These are phyloP conservation scores for Mycena chlorophos DNA, from an alignment of 768 basidiomycete genomes.

Conservation along the genomic window DNA sequence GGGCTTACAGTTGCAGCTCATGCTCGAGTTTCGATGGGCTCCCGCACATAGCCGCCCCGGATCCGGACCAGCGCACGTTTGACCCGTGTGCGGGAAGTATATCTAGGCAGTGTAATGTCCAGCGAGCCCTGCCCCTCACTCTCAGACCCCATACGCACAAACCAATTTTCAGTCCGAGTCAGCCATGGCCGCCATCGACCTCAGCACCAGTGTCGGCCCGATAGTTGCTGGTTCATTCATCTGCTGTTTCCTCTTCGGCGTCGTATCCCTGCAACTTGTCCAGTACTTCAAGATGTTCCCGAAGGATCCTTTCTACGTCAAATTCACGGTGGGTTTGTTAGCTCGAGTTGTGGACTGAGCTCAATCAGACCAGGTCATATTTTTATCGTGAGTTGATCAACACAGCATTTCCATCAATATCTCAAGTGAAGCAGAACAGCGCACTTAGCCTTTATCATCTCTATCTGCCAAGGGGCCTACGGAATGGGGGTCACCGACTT, in stretches of 20 bases:
- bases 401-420: not conserved
- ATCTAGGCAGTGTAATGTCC: too few species aligned
- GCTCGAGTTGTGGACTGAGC: not conserved
- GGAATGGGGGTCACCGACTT: conserved; percentile 14
- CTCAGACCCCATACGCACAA: too few species aligned
- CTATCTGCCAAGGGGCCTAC: conserved; percentile 16
- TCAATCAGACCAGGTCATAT: conserved; percentile 4
- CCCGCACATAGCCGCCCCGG: too few species aligned
- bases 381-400: not conserved
- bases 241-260: conserved; percentile 16
- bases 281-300: conserved; percentile 15
- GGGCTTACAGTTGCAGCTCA: too few species aligned
- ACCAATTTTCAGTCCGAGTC: too few species aligned
- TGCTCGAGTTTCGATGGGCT: too few species aligned
- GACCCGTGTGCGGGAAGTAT: too few species aligned
- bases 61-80: too few species aligned
- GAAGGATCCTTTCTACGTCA: conserved; percentile 10
- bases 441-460: conserved; percentile 9
- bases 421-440: conserved; percentile 1
- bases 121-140: too few species aligned
- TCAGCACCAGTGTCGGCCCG: too few species aligned
- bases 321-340: conserved; percentile 7
- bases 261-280: conserved; percentile 15
- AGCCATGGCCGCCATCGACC: too few species aligned
- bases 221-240: too few species aligned